Percentiles rank a stretch among this genome's conserved stretches.
These are phyloP conservation scores for Yamadazyma endophytica DNA, from an alignment of 805 yeast genomes.

Conservation along the genomic window DNA sequence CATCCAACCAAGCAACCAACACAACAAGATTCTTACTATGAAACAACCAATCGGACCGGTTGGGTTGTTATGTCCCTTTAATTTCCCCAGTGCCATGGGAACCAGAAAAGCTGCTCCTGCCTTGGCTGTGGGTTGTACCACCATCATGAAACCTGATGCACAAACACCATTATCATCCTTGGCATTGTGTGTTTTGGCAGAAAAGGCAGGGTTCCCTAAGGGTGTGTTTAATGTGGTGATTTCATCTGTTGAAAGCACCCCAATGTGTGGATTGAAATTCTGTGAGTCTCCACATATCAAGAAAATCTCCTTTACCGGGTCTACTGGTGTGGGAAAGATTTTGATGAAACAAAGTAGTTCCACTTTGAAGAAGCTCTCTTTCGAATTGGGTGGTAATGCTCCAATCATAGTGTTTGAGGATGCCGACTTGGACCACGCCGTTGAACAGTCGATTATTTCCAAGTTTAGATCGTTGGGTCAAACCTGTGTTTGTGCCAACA, in stretches of 20 bases:
- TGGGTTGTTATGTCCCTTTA: slow-evolving; percentile 63
- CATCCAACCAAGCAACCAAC: slow-evolving; percentile 49
- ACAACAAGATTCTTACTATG: slow-evolving; percentile 49
- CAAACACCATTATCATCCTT: slow-evolving; percentile 60
- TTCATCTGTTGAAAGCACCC: slow-evolving; percentile 45
- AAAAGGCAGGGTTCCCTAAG: slow-evolving; percentile 57
- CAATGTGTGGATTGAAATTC: slow-evolving; percentile 48
- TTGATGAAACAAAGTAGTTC: slow-evolving; percentile 59
- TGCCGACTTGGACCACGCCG: slow-evolving; percentile 63
- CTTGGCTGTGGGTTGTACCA: slow-evolving; percentile 61
- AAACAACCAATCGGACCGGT: slow-evolving; percentile 64
- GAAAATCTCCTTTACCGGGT: slow-evolving; percentile 76
- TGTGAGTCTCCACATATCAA: slow-evolving; percentile 53
- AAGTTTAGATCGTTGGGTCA: slow-evolving; percentile 79
- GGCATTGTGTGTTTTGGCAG: slow-evolving; percentile 51
- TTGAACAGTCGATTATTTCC: slow-evolving; percentile 59
- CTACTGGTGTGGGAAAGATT: slow-evolving; percentile 67
- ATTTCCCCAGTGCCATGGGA: slow-evolving; percentile 66
- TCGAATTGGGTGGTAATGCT: slow-evolving; percentile 81
- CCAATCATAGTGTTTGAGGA: slow-evolving; percentile 74
- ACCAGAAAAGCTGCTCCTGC: slow-evolving; percentile 65
- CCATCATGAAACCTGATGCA: slow-evolving; percentile 57
- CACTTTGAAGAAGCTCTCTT: slow-evolving; percentile 64
- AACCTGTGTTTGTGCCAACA: slow-evolving; percentile 77
- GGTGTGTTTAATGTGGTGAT: slow-evolving; percentile 54